Evolutionary conservation across 225 moss, liverwort and hornwort species (phyloP), one percentile per base, ranked within the genome.

Genomic region (Polytrichum commune): DNA sequence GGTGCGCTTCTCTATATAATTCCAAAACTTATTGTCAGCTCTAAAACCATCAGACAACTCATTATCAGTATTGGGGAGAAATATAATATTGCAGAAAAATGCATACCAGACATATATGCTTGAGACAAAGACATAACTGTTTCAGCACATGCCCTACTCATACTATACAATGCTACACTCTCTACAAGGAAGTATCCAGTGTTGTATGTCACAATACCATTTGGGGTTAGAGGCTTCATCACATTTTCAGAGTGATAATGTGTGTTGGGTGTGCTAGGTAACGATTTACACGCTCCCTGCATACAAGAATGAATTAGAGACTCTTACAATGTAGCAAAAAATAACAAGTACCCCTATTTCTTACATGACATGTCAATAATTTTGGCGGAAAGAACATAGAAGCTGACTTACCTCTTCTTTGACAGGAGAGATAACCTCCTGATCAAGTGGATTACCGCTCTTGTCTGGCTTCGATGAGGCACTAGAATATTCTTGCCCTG

Each of bases 401-500:
- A 57, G 56, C 9, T 70, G 27, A 0, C 19, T 55, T 69, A 86
- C 83, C 86, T 74, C 27, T 64, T 27, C 74, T 64, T 72, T 81
- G 65, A 70, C 55, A 56, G 74, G 72, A 38, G 72, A 26, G 60
- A 69, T 28, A 20, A 61, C 22, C 60, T 80, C 73, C 25, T 68
- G 70, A 24, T 73, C 63, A 54, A 56, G 26, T 70, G 66, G 67
- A 63, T 18, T 78, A 24, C 22, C 63, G 74, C 73, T 78, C 60
- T 55, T 75, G 30, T 76, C 74, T 53, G 63, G 66, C 64, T 78
- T 66, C 55, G 83, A 78, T 8, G 64, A 74, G 38, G 72, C 83
- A 65, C 33, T 84, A 29, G 76, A 79, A 26, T 69, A 69, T 54
- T 66, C 74, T 20, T 60, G 78, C 63, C 54, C 65, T 69, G 55